A percentile compares a stretch with the other conserved stretches of the same genome.
Conservation (phyloP, 441 rosid species). For the Bocquillonia castaneifolia region DNA sequence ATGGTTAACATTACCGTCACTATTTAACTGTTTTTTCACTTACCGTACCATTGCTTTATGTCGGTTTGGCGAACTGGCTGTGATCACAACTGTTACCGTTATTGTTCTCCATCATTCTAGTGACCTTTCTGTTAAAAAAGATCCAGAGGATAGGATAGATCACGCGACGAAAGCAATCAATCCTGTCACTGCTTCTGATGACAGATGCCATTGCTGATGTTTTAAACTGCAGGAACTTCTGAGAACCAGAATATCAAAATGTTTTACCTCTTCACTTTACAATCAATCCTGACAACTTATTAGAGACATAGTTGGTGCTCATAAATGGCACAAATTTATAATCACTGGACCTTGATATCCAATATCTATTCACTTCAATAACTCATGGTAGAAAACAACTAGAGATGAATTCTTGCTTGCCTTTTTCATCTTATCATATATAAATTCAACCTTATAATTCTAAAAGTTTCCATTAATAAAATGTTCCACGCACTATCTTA, state of each 20-base stretch:
- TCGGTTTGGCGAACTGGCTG: too few species aligned
- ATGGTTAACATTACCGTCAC: too few species aligned
- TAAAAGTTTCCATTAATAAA: not conserved
- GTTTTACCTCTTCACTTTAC: not conserved
- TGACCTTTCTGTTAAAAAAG: too few species aligned
- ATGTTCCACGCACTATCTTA: constrained; percentile 16
- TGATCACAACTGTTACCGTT: too few species aligned
- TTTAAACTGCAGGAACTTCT: not conserved
- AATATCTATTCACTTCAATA: not conserved
- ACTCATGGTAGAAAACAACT: not conserved
- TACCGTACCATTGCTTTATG: too few species aligned
- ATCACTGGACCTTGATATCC: too few species aligned
- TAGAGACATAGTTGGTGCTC: not conserved
- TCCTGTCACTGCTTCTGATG: not conserved
- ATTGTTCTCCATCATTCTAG: too few species aligned
- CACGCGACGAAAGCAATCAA: not conserved
- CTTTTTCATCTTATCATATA: constrained; percentile 3
- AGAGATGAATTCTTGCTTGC: constrained; percentile 9
- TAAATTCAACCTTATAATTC: constrained; percentile 11
- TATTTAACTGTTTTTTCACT: too few species aligned
- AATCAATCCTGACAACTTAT: not conserved
- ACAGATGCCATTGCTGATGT: not conserved
- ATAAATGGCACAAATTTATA: not conserved
- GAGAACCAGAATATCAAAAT: not conserved
- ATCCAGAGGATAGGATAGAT: not conserved